phyloP scores from a whole-genome alignment of 495 filamentous ascomycete genomes.

The Talaromyces borbonicus region DNA sequence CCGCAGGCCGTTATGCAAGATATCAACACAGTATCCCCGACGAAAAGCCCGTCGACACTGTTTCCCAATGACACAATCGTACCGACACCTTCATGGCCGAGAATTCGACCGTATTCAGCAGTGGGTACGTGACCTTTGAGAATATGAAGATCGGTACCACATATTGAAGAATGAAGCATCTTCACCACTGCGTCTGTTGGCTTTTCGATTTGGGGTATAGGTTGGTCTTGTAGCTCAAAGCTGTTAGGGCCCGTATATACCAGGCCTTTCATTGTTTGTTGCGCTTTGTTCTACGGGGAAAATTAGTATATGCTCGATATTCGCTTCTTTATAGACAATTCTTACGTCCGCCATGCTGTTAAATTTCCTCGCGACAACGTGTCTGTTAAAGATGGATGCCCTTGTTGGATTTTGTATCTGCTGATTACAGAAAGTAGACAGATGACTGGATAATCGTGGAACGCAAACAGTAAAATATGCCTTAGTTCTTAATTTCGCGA shows the following conservation, averaged over 20 bases:
- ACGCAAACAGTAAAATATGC: neutral
- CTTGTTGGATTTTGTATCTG: neutral
- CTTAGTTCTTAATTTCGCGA: neutral
- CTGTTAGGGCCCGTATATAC: conserved; percentile 11
- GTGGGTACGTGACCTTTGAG: conserved; percentile 56
- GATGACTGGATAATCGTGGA: neutral
- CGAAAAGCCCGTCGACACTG: conserved; percentile 38
- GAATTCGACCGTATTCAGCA: conserved; percentile 62
- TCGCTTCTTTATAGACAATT: neutral
- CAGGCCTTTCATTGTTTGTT: conserved; percentile 19
- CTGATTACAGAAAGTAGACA: neutral
- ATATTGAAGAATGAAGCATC: conserved; percentile 69
- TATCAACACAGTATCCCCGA: conserved; percentile 31
- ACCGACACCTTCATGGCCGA: conserved; percentile 78
- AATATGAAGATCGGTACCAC: conserved; percentile 71
- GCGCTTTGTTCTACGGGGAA: neutral
- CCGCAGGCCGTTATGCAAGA: conserved; percentile 30
- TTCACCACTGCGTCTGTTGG: conserved; percentile 67
- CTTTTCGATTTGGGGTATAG: conserved; percentile 56
- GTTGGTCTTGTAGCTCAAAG: conserved; percentile 33
- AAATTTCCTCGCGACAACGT: neutral
- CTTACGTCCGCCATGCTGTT: neutral
- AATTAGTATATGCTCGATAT: neutral
- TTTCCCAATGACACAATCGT: conserved; percentile 58
- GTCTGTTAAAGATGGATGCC: neutral